These are phyloP conservation scores for Pisolithus tinctorius DNA, from an alignment of 768 basidiomycete genomes.

Conservation along the genomic window DNA sequence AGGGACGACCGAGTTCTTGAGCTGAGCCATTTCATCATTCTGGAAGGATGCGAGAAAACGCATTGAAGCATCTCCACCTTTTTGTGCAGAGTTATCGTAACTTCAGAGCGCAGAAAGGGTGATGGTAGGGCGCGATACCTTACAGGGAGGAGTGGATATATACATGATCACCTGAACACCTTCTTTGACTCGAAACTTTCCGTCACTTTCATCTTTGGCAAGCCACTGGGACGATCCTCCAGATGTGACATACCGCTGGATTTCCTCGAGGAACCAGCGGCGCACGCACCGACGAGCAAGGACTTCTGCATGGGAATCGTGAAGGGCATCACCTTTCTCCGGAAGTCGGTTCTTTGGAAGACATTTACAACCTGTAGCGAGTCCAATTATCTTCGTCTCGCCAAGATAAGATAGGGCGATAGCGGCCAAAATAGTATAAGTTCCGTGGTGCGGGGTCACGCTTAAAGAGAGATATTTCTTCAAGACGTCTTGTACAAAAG, in stretches of 20 bases:
- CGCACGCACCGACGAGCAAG: conserved; percentile 76
- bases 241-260: conserved; percentile 20
- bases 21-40: conserved; percentile 60
- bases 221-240: conserved; percentile 46
- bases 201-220: conserved; percentile 20
- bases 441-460: conserved; percentile 44
- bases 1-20: conserved; percentile 48
- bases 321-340: conserved; percentile 65
- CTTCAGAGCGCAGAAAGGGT: conserved; percentile 1
- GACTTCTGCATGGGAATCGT: conserved; percentile 90
- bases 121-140: conserved; percentile 41
- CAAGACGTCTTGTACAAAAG: conserved; percentile 34
- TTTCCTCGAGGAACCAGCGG: conserved; percentile 77
- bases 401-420: conserved; percentile 40
- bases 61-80: conserved; percentile 89
- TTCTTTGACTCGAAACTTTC: conserved; percentile 39
- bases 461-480: conserved; percentile 38
- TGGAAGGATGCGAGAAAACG: conserved; percentile 70
- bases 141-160: conserved; percentile 63
- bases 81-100: neutral
- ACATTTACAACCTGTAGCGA: conserved; percentile 84
- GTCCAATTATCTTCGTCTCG: conserved; percentile 50
- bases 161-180: conserved; percentile 61
- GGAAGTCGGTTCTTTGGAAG: conserved; percentile 61
- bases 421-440: conserved; percentile 60